phyloP scores from a whole-genome alignment of 176 grass and related monocot genomes.

The Aegilops speltoides region DNA sequence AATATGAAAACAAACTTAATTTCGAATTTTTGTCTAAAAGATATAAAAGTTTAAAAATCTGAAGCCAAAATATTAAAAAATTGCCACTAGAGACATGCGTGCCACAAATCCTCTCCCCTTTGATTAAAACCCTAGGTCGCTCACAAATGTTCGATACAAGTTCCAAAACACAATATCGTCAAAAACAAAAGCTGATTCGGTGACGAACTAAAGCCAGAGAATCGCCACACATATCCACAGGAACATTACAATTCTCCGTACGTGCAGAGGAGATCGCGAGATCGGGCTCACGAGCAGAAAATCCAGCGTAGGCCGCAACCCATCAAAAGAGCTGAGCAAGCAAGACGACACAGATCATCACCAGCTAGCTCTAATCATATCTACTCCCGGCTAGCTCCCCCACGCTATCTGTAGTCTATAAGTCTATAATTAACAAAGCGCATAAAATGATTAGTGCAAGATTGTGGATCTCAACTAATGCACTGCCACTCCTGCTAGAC shows the following conservation, averaged over 20 bases:
- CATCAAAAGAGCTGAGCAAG: conserved; percentile 8
- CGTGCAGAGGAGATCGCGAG: conserved; percentile 8
- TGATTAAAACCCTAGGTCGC: too few relatives aligned
- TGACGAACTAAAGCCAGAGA: conserved; percentile 14
- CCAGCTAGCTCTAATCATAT: not conserved
- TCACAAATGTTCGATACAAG: too few relatives aligned
- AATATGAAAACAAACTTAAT: too few relatives aligned
- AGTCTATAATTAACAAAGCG: not conserved
- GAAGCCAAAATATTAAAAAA: too few relatives aligned
- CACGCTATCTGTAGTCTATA: not conserved
- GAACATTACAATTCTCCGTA: not conserved
- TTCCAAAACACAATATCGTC: not conserved
- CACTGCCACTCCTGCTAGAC: conserved; percentile 10
- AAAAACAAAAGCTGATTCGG: conserved; percentile 3
- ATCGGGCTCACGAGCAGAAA: conserved; percentile 21
- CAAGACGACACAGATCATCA: conserved; percentile 31
- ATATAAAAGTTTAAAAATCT: too few relatives aligned
- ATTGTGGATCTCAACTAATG: conserved; percentile 34
- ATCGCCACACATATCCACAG: not conserved
- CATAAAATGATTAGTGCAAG: conserved; percentile 14
- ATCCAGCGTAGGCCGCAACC: conserved; percentile 16
- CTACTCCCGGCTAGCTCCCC: not conserved
- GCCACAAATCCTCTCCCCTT: too few relatives aligned
- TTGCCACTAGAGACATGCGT: too few relatives aligned
- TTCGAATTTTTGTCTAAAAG: too few relatives aligned